A percentile compares a stretch with the other conserved stretches of the same genome.
phyloP scores from a whole-genome alignment of 768 basidiomycete genomes.

The Rhodotorula paludigena region DNA sequence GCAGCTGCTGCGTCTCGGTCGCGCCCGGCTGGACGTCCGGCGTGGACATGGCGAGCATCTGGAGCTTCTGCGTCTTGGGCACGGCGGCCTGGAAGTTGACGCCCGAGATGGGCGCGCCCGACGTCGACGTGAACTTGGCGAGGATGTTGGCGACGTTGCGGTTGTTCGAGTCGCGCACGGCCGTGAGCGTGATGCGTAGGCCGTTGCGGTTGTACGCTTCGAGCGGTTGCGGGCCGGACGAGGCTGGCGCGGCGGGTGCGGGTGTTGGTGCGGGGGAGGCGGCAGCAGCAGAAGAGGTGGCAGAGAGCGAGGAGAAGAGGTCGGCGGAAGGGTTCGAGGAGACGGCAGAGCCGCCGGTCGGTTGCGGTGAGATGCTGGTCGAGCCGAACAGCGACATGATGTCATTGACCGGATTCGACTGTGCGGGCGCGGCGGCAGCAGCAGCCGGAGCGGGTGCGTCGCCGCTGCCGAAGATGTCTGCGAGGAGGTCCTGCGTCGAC shows the following conservation, averaged over 20 bases:
- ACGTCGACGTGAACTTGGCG: conserved; percentile 64
- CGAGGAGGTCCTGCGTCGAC: conserved; percentile 78
- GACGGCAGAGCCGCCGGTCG: conserved; percentile 16
- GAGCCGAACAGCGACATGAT: conserved; percentile 83
- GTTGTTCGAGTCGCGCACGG: conserved; percentile 69
- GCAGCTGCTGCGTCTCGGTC: conserved; percentile 91
- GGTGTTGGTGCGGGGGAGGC: conserved; percentile 41
- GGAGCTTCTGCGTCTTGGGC: conserved; percentile 93
- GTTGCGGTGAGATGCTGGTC: conserved; percentile 42
- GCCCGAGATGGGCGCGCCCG: conserved; percentile 56
- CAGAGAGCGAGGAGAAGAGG: conserved; percentile 45
- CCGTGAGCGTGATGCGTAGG: conserved; percentile 80
- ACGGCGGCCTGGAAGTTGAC: conserved; percentile 97
- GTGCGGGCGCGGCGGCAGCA: conserved; percentile 46
- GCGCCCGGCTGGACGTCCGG: conserved; percentile 68
- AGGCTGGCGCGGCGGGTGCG: conserved; percentile 41
- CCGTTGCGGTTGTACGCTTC: conserved; percentile 88
- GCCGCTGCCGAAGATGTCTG: conserved; percentile 76
- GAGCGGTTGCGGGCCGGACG: conserved; percentile 51
- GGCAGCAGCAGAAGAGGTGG: conserved; percentile 43
- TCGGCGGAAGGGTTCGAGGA: conserved; percentile 9
- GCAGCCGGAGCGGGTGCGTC: conserved; percentile 47
- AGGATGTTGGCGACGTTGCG: conserved; percentile 88
- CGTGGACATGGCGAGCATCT: conserved; percentile 97
- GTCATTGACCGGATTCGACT: conserved; percentile 64